phyloP scores from a whole-genome alignment of 2,329 filamentous ascomycete species.

The Cryphonectria naterciae region DNA sequence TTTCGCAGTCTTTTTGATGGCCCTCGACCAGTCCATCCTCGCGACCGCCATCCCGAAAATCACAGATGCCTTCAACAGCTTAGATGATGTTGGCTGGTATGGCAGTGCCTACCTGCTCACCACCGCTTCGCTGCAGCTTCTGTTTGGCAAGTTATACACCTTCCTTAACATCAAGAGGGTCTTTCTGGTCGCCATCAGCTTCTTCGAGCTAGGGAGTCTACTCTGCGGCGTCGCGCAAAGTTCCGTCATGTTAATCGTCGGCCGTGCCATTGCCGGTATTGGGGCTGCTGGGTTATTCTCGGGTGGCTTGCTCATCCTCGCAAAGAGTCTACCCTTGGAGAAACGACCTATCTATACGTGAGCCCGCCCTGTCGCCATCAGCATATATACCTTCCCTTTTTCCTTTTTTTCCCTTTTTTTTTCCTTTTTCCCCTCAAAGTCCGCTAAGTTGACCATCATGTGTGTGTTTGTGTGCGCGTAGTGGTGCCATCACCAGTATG shows the following conservation, averaged over 20 bases:
- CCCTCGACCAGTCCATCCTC: constrained; percentile 1
- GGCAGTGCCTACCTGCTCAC: constrained; percentile 39
- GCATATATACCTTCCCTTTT: background rate
- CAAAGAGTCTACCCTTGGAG: constrained; percentile 35
- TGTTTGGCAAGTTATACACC: constrained; percentile 45
- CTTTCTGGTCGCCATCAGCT: constrained; percentile 41
- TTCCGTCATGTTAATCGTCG: constrained; percentile 37
- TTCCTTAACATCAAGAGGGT: constrained; percentile 46
- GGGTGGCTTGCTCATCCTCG: constrained; percentile 45
- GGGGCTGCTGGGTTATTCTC: constrained; percentile 49
- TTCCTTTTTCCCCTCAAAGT: background rate
- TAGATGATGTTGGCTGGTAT: constrained; percentile 35
- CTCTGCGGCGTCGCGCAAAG: constrained; percentile 42
- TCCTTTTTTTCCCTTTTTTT: background rate
- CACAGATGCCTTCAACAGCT: constrained; percentile 5
- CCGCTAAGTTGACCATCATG: constrained; percentile 12
- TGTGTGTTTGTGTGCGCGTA: constrained; percentile 34
- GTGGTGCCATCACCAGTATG: constrained; percentile 47
- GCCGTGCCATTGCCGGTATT: constrained; percentile 37
- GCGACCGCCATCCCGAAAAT: background rate
- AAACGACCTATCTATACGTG: constrained; percentile 29
- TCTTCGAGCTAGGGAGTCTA: constrained; percentile 47
- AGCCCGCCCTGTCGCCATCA: background rate
- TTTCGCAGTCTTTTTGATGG: constrained; percentile 46
- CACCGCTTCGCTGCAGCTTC: constrained; percentile 42